Evolutionary conservation across 495 filamentous ascomycete species (phyloP).

Genomic region (Hyaloscypha hepaticicola): DNA sequence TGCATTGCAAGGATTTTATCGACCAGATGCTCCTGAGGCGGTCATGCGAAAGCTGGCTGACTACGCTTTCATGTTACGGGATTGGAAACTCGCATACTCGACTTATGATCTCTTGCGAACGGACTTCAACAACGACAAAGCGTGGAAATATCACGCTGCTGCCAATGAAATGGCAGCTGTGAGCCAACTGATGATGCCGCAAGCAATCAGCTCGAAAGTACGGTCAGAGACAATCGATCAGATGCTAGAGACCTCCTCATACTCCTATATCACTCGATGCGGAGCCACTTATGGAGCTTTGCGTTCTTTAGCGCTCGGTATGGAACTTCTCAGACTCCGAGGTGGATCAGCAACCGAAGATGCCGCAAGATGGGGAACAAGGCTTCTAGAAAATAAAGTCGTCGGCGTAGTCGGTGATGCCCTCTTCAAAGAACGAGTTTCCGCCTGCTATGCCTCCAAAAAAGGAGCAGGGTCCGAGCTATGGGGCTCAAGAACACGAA

Average conservation of each 20-base stretch:
- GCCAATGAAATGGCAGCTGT: constrained; percentile 92
- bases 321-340: constrained; percentile 78
- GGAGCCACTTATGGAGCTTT: constrained; percentile 70
- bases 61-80: constrained; percentile 92
- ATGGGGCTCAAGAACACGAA: constrained; percentile 71
- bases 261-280: constrained; percentile 88
- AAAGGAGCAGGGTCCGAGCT: constrained; percentile 58
- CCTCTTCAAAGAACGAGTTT: constrained; percentile 78
- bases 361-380: constrained; percentile 79
- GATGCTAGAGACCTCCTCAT: constrained; percentile 82
- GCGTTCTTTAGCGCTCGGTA: constrained; percentile 69
- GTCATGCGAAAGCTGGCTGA: constrained; percentile 91
- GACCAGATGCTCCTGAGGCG: constrained; percentile 80
- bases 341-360: constrained; percentile 81
- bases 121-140: constrained; percentile 92
- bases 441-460: constrained; percentile 77
- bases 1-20: constrained; percentile 70
- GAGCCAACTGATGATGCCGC: constrained; percentile 71
- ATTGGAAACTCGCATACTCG: constrained; percentile 88
- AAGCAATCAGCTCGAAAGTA: constrained; percentile 66
- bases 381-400: constrained; percentile 73
- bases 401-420: constrained; percentile 73
- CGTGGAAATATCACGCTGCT: constrained; percentile 92
- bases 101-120: constrained; percentile 85
- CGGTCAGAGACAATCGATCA: constrained; percentile 78